phyloP scores from a whole-genome alignment of 805 yeast genomes.

The Yamadazyma laniorum region DNA sequence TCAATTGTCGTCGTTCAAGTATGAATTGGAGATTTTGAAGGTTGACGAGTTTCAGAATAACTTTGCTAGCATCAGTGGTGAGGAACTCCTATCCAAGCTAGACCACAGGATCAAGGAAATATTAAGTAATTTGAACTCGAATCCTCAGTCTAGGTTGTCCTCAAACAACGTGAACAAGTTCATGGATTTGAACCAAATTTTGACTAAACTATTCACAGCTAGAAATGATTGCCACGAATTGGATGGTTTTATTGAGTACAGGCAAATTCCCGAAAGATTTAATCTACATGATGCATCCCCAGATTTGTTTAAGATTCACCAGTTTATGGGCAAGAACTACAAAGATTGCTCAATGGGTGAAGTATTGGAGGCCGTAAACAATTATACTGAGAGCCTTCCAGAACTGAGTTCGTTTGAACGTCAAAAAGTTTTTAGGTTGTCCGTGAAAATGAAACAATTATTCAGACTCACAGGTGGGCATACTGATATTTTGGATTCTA shows the following conservation, averaged over 20 bases:
- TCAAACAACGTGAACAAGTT: constrained; percentile 14
- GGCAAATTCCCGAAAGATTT: constrained; percentile 8
- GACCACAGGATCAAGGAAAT: constrained; percentile 18
- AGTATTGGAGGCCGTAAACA: constrained; percentile 3
- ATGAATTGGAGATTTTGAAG: constrained; percentile 20
- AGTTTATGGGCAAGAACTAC: constrained; percentile 4
- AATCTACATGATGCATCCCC: constrained; percentile 7
- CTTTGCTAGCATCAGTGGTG: constrained; percentile 9
- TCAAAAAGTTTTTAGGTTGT: constrained; percentile 1
- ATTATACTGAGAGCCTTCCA: not conserved
- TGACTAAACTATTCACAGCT: constrained; percentile 33
- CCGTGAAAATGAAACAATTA: constrained; percentile 34
- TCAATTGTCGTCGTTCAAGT: constrained; percentile 14
- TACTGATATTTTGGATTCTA: constrained; percentile 54
- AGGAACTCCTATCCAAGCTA: constrained; percentile 17
- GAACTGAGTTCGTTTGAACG: not conserved
- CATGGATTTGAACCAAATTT: constrained; percentile 17
- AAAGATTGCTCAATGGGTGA: constrained; percentile 4
- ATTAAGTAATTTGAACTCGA: constrained; percentile 12
- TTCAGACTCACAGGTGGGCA: constrained; percentile 56
- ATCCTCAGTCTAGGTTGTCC: constrained; percentile 16
- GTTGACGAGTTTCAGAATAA: constrained; percentile 17
- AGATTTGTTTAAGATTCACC: constrained; percentile 1
- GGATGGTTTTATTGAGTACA: constrained; percentile 21
- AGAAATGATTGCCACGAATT: constrained; percentile 57